Evolutionary conservation across 2,329 filamentous ascomycete species (phyloP).

Genomic region (Beauveria brongniartii): DNA sequence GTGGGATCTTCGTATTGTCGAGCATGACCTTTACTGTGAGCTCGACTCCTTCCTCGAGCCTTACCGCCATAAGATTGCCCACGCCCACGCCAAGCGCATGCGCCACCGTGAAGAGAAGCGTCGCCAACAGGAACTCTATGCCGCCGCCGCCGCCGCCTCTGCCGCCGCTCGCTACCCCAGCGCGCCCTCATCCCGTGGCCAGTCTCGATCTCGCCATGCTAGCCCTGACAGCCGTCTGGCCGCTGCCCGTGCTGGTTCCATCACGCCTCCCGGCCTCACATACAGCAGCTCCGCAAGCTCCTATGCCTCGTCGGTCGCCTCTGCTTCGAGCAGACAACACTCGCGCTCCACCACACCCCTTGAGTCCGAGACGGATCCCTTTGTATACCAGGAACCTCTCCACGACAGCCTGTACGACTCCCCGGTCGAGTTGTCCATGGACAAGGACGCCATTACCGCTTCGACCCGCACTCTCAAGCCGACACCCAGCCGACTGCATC

Average conservation of each 20-base stretch:
- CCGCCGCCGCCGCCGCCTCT: conserved; percentile 14
- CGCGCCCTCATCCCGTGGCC: conserved; percentile 38
- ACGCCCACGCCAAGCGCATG: conserved; percentile 42
- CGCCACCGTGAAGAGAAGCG: conserved; percentile 40
- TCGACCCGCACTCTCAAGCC: conserved; percentile 28
- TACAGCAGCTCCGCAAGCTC: conserved; percentile 43
- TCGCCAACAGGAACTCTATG: conserved; percentile 28
- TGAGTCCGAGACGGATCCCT: conserved; percentile 35
- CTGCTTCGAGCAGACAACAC: conserved; percentile 36
- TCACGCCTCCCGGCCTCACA: conserved; percentile 40
- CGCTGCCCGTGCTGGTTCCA: conserved; percentile 28
- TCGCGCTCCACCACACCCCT: conserved; percentile 46
- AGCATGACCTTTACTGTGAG: conserved; percentile 79
- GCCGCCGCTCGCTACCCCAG: conserved; percentile 32
- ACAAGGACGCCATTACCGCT: conserved; percentile 20
- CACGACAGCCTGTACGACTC: conserved; percentile 40
- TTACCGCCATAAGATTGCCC: conserved; percentile 56
- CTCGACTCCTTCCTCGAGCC: conserved; percentile 83
- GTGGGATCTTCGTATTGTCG: conserved; percentile 83
- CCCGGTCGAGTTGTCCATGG: conserved; percentile 38
- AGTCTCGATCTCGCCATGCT: conserved; percentile 32
- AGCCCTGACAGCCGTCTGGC: conserved; percentile 32
- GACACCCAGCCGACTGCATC: conserved; percentile 31
- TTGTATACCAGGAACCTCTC: conserved; percentile 29
- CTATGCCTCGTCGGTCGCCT: conserved; percentile 39